Conservation (phyloP, 371 early-diverging fungal species). For the Dinochytrium kinnereticum region DNA sequence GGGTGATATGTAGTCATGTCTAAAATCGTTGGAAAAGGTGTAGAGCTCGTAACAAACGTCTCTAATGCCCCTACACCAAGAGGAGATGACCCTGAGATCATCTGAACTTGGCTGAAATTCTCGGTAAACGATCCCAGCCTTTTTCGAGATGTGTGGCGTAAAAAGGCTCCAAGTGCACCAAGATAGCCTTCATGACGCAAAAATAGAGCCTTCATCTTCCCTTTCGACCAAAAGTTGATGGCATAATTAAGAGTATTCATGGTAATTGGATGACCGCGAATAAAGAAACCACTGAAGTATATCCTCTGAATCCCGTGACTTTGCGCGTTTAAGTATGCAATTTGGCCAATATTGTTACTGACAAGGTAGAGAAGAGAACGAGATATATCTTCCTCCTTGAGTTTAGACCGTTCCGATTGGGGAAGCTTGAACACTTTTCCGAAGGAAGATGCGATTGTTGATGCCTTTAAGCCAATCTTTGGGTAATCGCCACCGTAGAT, state of each 20-base stretch:
- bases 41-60: slow-evolving; percentile 50
- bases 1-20: slow-evolving; percentile 56
- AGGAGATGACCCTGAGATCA: slow-evolving; percentile 50
- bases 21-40: slow-evolving; percentile 61
- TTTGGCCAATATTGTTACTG: slow-evolving; percentile 98
- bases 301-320: slow-evolving; percentile 87
- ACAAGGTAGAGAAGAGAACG: slow-evolving; percentile 90
- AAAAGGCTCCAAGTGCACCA: slow-evolving; percentile 90
- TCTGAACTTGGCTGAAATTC: slow-evolving; percentile 69
- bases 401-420: slow-evolving; percentile 66
- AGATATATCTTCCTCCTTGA: slow-evolving; percentile 81
- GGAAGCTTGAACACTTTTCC: slow-evolving; percentile 91
- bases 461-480: slow-evolving; percentile 78
- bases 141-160: slow-evolving; percentile 49
- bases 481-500: slow-evolving; percentile 83
- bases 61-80: slow-evolving; percentile 67
- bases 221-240: slow-evolving; percentile 96
- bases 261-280: slow-evolving; percentile 89
- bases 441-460: slow-evolving; percentile 94
- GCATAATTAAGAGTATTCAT: slow-evolving; percentile 96
- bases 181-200: slow-evolving; percentile 96
- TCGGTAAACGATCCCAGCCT: slow-evolving; percentile 71
- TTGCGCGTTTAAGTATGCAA: slow-evolving; percentile 94
- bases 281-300: slow-evolving; percentile 97
- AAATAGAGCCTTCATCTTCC: slow-evolving; percentile 92